Evolutionary conservation across 805 yeast species (phyloP), one percentile per base, ranked within the genome.

Genomic region (Lachancea meyersii): DNA sequence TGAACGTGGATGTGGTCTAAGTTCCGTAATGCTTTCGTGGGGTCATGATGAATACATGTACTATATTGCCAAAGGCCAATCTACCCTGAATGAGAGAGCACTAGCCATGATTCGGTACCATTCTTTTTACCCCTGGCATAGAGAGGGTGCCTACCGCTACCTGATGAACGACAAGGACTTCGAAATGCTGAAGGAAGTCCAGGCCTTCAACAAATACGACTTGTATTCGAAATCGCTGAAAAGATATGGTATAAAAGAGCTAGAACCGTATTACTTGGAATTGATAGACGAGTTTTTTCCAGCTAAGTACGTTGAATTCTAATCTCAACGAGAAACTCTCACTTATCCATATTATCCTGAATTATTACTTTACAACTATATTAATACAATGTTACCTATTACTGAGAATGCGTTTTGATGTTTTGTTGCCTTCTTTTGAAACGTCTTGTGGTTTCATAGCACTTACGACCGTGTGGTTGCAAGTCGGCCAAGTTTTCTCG

Each of bases 31-130:
- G 82, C 60, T 81, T 32, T 77, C 84, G 43, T 81, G 86, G 87
- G 88, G 88, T 4, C 88, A 81, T 53, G 88, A 81, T 57, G 88
- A 81, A 55, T 81, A 81, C 60, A 79, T 81, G 84, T 81, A 80
- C 50, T 85, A 80, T 53, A 66, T 81, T 24, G 85, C 85, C 10
- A 80, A 79, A 56, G 68, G 70, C 44, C 81, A 78, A 53, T 78
- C 84, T 11, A 74, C 71, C 1, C 63, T 81, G 35, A 86, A 86
- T 2, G 73, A 71, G 6, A 82, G 80, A 55, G 87, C 76, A 0
- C 64, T 81, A 41, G 86, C 87, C 1, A 81, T 81, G 85, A 80
- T 81, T 37, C 60, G 88, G 46, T 81, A 81, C 56, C 88, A 81
- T 58, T 79, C 86, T 1, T 81, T 81, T 50, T 81, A 81, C 55